Conservation (phyloP, 2,329 filamentous ascomycete genomes). For the Ophidiomyces ophidiicola region DNA sequence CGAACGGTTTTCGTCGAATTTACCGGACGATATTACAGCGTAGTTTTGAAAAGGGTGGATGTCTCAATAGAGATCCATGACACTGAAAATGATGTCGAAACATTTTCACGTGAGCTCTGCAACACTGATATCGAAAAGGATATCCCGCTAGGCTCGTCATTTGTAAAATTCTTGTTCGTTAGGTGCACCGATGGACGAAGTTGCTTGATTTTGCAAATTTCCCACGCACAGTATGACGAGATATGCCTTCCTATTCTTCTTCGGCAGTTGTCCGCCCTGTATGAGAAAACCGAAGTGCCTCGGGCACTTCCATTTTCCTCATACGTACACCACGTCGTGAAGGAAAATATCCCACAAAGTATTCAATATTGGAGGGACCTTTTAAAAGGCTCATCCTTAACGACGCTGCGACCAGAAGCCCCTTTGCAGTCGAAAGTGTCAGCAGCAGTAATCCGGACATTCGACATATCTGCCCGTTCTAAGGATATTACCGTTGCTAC, state of each 20-base stretch:
- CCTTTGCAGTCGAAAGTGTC: conserved; percentile 5
- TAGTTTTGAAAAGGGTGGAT: conserved; percentile 41
- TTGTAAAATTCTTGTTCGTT: conserved; percentile 44
- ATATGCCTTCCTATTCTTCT: conserved; percentile 48
- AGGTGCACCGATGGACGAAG: conserved; percentile 20
- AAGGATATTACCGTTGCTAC: conserved; percentile 47
- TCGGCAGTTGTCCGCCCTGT: conserved; percentile 42
- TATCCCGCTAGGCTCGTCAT: conserved; percentile 44
- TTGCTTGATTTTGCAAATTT: conserved; percentile 46
- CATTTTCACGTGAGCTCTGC: conserved; percentile 39
- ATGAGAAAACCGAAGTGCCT: conserved; percentile 21
- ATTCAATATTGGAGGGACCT: conserved; percentile 46
- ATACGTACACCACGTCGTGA: conserved; percentile 24
- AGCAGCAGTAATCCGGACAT: conserved; percentile 6
- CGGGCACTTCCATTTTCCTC: conserved; percentile 27
- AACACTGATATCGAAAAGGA: conserved; percentile 39
- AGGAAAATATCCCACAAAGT: conserved; percentile 26
- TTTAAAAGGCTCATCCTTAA: conserved; percentile 39
- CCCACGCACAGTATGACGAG: conserved; percentile 53
- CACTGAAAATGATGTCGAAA: conserved; percentile 35
- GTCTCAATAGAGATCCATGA: conserved; percentile 37
- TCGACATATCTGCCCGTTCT: conserved; percentile 39
- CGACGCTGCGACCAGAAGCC: conserved; percentile 10
- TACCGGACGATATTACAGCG: conserved; percentile 35
- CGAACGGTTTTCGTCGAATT: conserved; percentile 45